These are phyloP conservation scores for Candida nemodendra DNA, from an alignment of 805 yeast species.

Conservation along the genomic window DNA sequence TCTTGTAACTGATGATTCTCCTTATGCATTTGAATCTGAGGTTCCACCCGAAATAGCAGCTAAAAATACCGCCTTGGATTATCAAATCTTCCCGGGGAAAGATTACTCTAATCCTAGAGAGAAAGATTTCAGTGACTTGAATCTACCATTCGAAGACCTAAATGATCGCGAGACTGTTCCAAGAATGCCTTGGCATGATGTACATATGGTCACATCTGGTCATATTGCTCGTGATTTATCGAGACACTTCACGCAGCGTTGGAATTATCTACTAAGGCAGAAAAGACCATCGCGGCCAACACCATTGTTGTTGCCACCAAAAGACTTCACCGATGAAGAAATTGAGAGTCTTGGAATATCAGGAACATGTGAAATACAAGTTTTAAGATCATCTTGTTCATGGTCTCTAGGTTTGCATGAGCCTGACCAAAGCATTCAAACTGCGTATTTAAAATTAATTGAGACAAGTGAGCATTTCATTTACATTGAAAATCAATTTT, in stretches of 20 bases:
- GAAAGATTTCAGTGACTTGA: constrained; percentile 77
- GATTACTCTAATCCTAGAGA: constrained; percentile 96
- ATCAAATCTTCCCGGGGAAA: constrained; percentile 89
- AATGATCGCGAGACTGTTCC: constrained; percentile 79
- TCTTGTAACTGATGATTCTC: constrained; percentile 71
- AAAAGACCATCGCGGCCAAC: constrained; percentile 94
- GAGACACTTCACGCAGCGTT: constrained; percentile 94
- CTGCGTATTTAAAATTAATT: constrained; percentile 85
- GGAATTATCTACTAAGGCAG: constrained; percentile 92
- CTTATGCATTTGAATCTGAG: constrained; percentile 31
- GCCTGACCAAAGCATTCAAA: constrained; percentile 86
- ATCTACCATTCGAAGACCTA: constrained; percentile 88
- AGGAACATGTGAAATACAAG: constrained; percentile 91
- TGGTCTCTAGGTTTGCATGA: constrained; percentile 92
- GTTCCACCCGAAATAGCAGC: constrained; percentile 14
- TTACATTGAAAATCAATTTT: constrained; percentile 94
- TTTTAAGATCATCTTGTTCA: constrained; percentile 81
- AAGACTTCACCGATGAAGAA: constrained; percentile 77
- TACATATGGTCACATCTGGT: constrained; percentile 93
- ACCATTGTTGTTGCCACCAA: constrained; percentile 89
- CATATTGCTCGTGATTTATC: constrained; percentile 91
- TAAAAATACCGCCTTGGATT: constrained; percentile 28
- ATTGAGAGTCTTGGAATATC: constrained; percentile 55
- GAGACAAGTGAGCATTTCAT: constrained; percentile 91
- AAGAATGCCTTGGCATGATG: constrained; percentile 99